Conservation (phyloP, 2,329 filamentous ascomycete species). For the Trichophyton mentagrophytes region DNA sequence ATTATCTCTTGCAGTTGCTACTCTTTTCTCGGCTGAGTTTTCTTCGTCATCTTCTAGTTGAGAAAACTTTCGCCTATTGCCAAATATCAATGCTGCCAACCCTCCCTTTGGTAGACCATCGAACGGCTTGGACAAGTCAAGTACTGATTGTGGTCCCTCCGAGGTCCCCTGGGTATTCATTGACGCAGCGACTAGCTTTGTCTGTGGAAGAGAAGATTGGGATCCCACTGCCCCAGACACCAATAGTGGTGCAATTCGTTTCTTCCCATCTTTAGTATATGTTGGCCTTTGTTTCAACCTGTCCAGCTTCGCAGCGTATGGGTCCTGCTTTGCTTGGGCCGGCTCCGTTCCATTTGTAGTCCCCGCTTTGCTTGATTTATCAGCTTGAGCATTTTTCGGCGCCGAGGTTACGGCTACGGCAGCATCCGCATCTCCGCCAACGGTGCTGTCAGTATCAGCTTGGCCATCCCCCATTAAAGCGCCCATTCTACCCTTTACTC, state of each 20-base stretch:
- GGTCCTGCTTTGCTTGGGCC: conserved; percentile 30
- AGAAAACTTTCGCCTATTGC: conserved; percentile 79
- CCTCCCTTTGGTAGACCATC: conserved; percentile 87
- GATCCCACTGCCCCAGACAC: conserved; percentile 81
- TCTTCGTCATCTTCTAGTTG: conserved; percentile 66
- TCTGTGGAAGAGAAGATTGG: conserved; percentile 77
- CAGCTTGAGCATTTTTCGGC: conserved; percentile 20
- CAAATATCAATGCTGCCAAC: conserved; percentile 69
- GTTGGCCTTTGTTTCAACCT: conserved; percentile 82
- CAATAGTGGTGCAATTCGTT: conserved; percentile 80
- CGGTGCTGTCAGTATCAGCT: conserved; percentile 39
- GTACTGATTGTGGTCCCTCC: conserved; percentile 64
- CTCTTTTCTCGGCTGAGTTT: conserved; percentile 44
- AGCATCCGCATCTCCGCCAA: conserved; percentile 36
- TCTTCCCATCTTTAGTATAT: conserved; percentile 92
- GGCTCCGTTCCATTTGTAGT: conserved; percentile 16
- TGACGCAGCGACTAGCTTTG: conserved; percentile 69
- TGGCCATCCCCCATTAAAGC: conserved; percentile 86
- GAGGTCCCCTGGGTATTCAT: conserved; percentile 50
- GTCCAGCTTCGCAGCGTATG: conserved; percentile 48
- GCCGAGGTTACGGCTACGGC: conserved; percentile 16
- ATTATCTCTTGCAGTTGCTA: conserved; percentile 46
- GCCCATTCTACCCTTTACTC: conserved; percentile 89
- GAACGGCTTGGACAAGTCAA: conserved; percentile 87
- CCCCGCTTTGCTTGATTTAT: conserved; percentile 28